These are phyloP conservation scores for Puccinia hordei DNA, from an alignment of 1,284 basidiomycete genomes.

Conservation along the genomic window DNA sequence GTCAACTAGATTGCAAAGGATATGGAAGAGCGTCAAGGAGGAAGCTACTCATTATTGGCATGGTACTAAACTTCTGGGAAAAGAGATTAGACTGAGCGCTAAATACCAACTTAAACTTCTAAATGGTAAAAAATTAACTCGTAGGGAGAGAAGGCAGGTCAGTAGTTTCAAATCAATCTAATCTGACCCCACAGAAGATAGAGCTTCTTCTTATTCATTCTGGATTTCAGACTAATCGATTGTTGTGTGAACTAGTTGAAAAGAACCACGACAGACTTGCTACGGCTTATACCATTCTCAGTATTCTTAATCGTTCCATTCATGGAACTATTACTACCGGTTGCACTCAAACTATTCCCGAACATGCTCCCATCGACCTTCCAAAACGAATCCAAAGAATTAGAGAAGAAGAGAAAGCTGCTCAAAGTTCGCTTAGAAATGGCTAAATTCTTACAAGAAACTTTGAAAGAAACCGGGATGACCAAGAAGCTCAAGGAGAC, in stretches of 20 bases:
- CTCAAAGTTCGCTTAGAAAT: slow-evolving; percentile 93
- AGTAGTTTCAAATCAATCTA: slow-evolving; percentile 53
- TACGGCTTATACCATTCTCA: slow-evolving; percentile 90
- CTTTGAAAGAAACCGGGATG: slow-evolving; percentile 87
- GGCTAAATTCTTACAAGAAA: slow-evolving; percentile 99
- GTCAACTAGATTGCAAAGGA: slow-evolving; percentile 52
- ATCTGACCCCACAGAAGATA: not conserved
- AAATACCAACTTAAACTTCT: slow-evolving; percentile 89
- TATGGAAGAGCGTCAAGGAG: slow-evolving; percentile 91
- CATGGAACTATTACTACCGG: slow-evolving; percentile 96
- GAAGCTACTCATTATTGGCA: slow-evolving; percentile 97
- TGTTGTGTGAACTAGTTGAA: slow-evolving; percentile 67
- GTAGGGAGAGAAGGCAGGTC: slow-evolving; percentile 90
- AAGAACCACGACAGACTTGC: slow-evolving; percentile 86
- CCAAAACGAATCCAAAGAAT: slow-evolving; percentile 84
- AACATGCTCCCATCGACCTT: slow-evolving; percentile 99
- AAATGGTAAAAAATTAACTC: slow-evolving; percentile 84
- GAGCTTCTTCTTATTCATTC: not conserved
- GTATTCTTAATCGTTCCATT: slow-evolving; percentile 95
- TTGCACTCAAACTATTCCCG: slow-evolving; percentile 95
- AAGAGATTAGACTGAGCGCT: slow-evolving; percentile 86
- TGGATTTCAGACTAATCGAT: not conserved
- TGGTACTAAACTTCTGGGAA: slow-evolving; percentile 88
- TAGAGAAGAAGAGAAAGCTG: slow-evolving; percentile 93
- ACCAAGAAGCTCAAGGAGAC: slow-evolving; percentile 81